phyloP scores from a whole-genome alignment of 257 asterid species.

The Solanum acaule region DNA sequence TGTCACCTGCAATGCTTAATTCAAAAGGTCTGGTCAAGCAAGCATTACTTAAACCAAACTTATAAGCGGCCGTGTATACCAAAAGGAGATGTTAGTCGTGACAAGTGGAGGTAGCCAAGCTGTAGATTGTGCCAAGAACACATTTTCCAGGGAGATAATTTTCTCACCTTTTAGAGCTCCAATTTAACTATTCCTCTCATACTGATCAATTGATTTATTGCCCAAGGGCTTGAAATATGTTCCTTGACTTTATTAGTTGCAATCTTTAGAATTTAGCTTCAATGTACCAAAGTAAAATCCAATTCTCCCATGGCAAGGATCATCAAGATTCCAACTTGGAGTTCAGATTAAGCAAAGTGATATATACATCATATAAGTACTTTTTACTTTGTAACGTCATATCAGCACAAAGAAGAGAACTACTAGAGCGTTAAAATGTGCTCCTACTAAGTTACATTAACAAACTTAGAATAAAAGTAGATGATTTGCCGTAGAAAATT shows the following conservation, averaged over 20 bases:
- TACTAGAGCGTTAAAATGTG: background rate
- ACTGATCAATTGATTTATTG: background rate
- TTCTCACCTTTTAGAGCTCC: background rate
- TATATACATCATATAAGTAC: background rate
- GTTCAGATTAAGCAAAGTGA: background rate
- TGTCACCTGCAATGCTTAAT: conserved; percentile 47
- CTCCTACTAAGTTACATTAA: background rate
- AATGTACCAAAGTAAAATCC: background rate
- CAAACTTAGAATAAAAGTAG: background rate
- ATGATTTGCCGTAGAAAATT: background rate
- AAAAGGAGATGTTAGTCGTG: background rate
- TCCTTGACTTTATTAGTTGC: background rate
- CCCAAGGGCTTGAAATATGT: background rate
- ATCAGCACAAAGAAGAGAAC: background rate
- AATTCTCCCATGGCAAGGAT: background rate
- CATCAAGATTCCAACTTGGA: background rate
- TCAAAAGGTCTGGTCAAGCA: background rate
- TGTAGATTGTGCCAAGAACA: background rate
- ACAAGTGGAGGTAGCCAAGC: background rate
- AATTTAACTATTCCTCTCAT: background rate
- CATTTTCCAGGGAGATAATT: background rate
- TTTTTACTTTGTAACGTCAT: background rate
- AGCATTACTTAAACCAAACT: background rate
- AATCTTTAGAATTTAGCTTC: background rate
- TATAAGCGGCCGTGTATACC: background rate